Percentiles rank a stretch among this genome's conserved stretches.
phyloP scores from a whole-genome alignment of 805 yeast genomes.

The Kuraishia hungarica region DNA sequence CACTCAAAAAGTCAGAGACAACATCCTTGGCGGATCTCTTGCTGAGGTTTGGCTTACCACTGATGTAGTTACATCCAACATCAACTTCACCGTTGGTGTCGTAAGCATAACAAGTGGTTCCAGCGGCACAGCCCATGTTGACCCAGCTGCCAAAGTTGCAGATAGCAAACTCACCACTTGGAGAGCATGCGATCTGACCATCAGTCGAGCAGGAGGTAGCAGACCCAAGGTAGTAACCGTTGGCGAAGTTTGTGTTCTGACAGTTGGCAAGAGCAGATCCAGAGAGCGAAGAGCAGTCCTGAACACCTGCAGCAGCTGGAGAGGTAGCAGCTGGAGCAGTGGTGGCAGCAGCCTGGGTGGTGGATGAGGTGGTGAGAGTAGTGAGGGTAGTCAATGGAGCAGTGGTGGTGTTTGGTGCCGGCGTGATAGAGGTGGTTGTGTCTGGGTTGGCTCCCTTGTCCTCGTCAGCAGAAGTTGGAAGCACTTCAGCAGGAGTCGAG shows the following conservation, averaged over 20 bases:
- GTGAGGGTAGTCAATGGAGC: slow-evolving; percentile 6
- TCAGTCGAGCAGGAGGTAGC: slow-evolving; percentile 29
- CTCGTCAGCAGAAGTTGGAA: not conserved
- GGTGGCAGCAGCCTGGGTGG: slow-evolving; percentile 5
- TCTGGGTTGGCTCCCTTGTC: not conserved
- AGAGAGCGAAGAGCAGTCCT: slow-evolving; percentile 24
- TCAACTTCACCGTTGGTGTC: slow-evolving; percentile 31
- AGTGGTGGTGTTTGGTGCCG: slow-evolving; percentile 6
- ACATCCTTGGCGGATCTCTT: slow-evolving; percentile 14
- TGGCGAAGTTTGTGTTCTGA: slow-evolving; percentile 32
- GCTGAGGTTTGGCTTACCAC: slow-evolving; percentile 19
- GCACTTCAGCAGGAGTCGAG: slow-evolving; percentile 2
- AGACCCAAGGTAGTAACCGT: slow-evolving; percentile 35
- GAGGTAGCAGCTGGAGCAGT: slow-evolving; percentile 10
- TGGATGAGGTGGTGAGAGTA: slow-evolving; percentile 5
- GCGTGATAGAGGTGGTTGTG: not conserved
- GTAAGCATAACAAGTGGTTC: slow-evolving; percentile 55
- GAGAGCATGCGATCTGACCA: slow-evolving; percentile 45
- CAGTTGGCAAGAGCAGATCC: slow-evolving; percentile 35
- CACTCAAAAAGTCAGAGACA: not conserved
- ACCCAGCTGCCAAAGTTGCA: slow-evolving; percentile 57
- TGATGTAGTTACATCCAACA: slow-evolving; percentile 38
- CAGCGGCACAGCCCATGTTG: slow-evolving; percentile 45
- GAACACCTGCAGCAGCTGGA: slow-evolving; percentile 5
- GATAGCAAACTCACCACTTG: slow-evolving; percentile 42